Evolutionary conservation across 108 stramenopile species (phyloP), one percentile per base, ranked within the genome.

Genomic region (Nitzschia sp.): DNA sequence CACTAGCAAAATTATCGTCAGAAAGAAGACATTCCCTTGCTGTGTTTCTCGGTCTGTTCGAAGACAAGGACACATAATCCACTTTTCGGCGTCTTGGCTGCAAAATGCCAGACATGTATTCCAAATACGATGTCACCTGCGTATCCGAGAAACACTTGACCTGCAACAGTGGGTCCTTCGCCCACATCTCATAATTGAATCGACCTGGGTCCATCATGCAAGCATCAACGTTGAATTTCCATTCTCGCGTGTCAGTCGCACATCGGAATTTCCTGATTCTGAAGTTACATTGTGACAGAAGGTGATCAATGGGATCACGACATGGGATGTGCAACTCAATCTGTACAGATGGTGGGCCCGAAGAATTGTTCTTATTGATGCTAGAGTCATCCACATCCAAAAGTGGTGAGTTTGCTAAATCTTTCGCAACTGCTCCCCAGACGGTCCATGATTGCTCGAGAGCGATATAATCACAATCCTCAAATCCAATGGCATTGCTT

Each of bases 311-410:
- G 10, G 63, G 64, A 76, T 80, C 71, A 14, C 79, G 70, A 48
- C 79, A 80, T 22, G 79, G 79, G 14, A 80, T 59, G 59, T 80
- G 79, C 15, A 80, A 41, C 43, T 80, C 79, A 14, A 80, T 42
- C 29, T 34, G 29, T 34, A 34, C 29, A 1, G 3, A 3, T 34
- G 29, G 29, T 34, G 29, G 29, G 3, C 5, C 29, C 5, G 29
- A 34, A 34, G 29, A 34, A 34, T 34, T 34, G 1, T 34, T 34
- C 29, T 3, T 34, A 1, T 1, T 34, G 29, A 3, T 34, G 29
- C 5, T 5, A 3, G 29, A 5, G 5, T 34, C 1, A 3, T 34
- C 29, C 29, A 34, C 29, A 34, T 34, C 29, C 29, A 34, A 34
- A 3, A 34, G 29, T 5, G 29, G 29, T 34, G 29, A 34, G 1